Evolutionary conservation across 1,284 basidiomycete genomes (phyloP), one percentile per base, ranked within the genome.

Genomic region (Pterulicium gracile): DNA sequence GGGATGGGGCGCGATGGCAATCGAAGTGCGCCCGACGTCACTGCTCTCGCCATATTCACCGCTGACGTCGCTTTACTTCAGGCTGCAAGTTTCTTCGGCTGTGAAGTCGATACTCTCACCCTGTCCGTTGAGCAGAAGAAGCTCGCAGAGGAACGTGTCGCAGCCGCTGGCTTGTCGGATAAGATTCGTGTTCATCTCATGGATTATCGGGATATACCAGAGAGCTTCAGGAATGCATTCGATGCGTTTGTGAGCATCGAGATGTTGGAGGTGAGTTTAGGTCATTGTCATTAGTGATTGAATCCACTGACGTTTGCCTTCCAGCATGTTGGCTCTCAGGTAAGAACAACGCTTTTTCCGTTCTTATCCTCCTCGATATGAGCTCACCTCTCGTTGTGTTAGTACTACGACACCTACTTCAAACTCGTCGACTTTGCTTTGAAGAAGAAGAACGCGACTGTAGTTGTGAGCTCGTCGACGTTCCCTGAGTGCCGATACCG

Each of bases 241-340:
- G 91, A 95, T 60, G 82, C 89, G 2, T 88, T 94, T 53, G 69
- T 94, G 43, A 89, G 86, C 56, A 81, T 93, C 51, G 91, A 94
- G 64, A 94, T 95, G 91, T 72, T 94, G 42, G 91, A 94, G 69
- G 74, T 82, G 62, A 48, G 73, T 67, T 19, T 18, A 59, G 56
- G n/a, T 50, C 36, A 42, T 39, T 35, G 49, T 40, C 17, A 4
- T 43, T 27, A 24, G 24, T 17, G 24, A 27, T 45, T 45, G 23
- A 49, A 42, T 24, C 34, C 17, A 48, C 35, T 50, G 17, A 20
- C 46, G 19, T 24, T 44, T 43, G 5, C 15, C 36, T 4, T 39
- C n/a, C 36, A 39, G 36, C 36, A 39, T 39, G 36, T 39, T 17
- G 36, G 36, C 36, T 17, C 36, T 17, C 36, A 39, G 36, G 36